Percentiles rank a stretch among this genome's conserved stretches.
These are phyloP conservation scores for Beauveria caledonica DNA, from an alignment of 2,329 filamentous ascomycete species.

Conservation along the genomic window DNA sequence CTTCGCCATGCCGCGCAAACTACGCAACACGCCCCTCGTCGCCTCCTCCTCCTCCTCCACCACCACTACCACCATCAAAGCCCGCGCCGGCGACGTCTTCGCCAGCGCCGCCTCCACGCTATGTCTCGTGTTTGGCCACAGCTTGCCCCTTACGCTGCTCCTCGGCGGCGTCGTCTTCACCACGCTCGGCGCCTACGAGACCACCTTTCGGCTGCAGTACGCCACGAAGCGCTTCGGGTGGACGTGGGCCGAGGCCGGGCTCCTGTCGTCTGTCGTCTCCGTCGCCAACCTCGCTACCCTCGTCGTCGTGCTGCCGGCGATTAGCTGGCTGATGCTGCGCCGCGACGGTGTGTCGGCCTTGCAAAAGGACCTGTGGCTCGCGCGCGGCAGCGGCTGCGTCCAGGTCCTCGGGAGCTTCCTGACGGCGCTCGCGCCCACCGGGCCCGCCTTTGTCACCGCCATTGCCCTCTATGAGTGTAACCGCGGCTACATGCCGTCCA, in stretches of 20 bases:
- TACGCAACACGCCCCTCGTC: not conserved
- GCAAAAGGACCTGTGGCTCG: slow-evolving; percentile 10
- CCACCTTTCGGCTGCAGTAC: slow-evolving; percentile 6
- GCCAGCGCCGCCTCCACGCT: not conserved
- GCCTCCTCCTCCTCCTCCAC: too few relatives aligned
- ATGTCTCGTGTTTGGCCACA: not conserved
- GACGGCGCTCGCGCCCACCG: slow-evolving; percentile 5
- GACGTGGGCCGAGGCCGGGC: slow-evolving; percentile 10
- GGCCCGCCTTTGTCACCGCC: not conserved
- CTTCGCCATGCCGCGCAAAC: slow-evolving; percentile 6
- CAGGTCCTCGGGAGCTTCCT: slow-evolving; percentile 9
- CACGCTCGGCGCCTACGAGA: slow-evolving; percentile 6
- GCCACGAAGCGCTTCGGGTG: slow-evolving; percentile 8
- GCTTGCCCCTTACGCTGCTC: slow-evolving; percentile 4
- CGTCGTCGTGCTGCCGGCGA: slow-evolving; percentile 3
- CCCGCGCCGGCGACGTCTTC: not conserved
- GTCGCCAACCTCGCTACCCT: slow-evolving; percentile 2
- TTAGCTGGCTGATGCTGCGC: not conserved
- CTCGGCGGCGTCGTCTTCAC: slow-evolving; percentile 9
- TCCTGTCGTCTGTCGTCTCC: not conserved
- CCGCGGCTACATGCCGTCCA: not conserved
- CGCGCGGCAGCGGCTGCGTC: not conserved
- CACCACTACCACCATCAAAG: not conserved
- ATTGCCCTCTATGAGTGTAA: slow-evolving; percentile 5
- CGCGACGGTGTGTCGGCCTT: not conserved